Evolutionary conservation across 2,329 filamentous ascomycete species (phyloP), one percentile per base, ranked within the genome.

Genomic region (Fusarium cyanostomum): DNA sequence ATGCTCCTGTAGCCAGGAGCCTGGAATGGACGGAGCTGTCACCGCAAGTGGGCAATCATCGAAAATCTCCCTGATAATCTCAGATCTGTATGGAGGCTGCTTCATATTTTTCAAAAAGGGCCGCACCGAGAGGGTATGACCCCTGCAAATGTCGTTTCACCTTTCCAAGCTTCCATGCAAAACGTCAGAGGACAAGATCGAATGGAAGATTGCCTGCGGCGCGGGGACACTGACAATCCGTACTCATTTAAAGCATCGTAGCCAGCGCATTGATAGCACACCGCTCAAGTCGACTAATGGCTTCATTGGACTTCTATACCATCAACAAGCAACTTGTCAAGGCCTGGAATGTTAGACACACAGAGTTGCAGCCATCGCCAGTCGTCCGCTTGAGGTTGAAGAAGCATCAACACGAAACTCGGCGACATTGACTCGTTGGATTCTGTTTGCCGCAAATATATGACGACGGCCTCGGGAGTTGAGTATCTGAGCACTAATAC

Each of bases 111-210:
- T n/a, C 52, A 18, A 52, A 37, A 31, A 31, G 15, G 35, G 18
- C 35, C 10, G 26, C 33, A 10, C 28, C 26, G 35, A 44, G 42
- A 18, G 28, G 21, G 28, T 8, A 26, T 10, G 21, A 56, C 35
- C 56, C 56, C 35, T 62, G 59, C 15, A 37, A 35, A n/a, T 18
- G 26, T 37, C 21, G 37, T 59, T 56, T 56, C 55, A 54, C 33
- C 45, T 31, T 38, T 35, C 21, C 28, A 43, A 44, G 50, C 35
- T 54, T 58, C 38, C 48, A 27, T 30, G 13, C 43, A n/a, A 16
- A 16, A 26, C 15, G 10, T 5, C 9, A 28, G 15, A 11, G 13
- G 28, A 15, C 24, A 24, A 16, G 13, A 49, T 39, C 12, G 28
- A 30, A 49, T 18, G 35, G 43, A 55, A 39, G 30, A 48, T 21